Percentiles rank a stretch among this genome's conserved stretches.
Evolutionary conservation across 257 asterid species (phyloP).

Genomic region (Solanum medicagineum): DNA sequence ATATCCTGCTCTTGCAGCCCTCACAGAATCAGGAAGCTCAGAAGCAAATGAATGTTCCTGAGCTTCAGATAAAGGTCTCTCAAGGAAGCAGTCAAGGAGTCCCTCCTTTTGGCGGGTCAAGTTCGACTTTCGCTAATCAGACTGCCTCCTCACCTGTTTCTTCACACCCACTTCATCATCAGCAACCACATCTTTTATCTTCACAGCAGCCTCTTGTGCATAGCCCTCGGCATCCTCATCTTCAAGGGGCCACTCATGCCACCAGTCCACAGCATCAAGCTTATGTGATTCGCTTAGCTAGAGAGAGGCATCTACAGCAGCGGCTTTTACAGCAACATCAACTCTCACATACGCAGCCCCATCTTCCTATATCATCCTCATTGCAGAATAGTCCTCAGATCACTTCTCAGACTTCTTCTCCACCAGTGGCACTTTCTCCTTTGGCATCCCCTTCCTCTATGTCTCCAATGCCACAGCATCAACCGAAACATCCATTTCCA

Average conservation of each 20-base stretch:
- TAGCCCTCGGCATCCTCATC: constrained; percentile 24
- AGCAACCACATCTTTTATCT: constrained; percentile 25
- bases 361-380: constrained; percentile 50
- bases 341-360: constrained; percentile 42
- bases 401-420: constrained; percentile 41
- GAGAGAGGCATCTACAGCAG: constrained; percentile 67
- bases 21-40: constrained; percentile 49
- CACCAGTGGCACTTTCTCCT: constrained; percentile 42
- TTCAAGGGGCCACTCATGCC: constrained; percentile 62
- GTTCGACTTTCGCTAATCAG: constrained; percentile 27
- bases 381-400: constrained; percentile 40
- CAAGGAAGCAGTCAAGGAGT: constrained; percentile 33
- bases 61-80: constrained; percentile 48
- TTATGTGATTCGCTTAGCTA: constrained; percentile 58
- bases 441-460: constrained; percentile 36
- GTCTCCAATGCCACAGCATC: constrained; percentile 47
- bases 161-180: constrained; percentile 24
- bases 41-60: constrained; percentile 52
- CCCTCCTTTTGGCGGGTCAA: constrained; percentile 20
- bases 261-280: constrained; percentile 66
- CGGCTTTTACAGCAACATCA: constrained; percentile 39
- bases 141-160: constrained; percentile 29
- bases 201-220: constrained; percentile 23
- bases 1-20: constrained; percentile 26
- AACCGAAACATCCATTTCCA: constrained; percentile 55